Conservation (phyloP, 1,284 basidiomycete genomes). For the Fomitopsis palustris region DNA sequence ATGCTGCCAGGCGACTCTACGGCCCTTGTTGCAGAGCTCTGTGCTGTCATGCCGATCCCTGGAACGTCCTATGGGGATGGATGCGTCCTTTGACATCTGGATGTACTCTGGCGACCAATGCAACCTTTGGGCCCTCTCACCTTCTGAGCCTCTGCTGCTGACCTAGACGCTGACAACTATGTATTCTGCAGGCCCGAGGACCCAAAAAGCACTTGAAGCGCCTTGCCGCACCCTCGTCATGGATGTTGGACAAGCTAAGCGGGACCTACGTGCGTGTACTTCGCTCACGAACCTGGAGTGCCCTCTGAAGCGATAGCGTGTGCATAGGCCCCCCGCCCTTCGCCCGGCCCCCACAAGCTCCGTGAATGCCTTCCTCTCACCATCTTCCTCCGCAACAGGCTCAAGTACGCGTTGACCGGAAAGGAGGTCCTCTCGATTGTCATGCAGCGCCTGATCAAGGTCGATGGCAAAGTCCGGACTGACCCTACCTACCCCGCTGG, state of each 20-base stretch:
- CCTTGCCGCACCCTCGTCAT: constrained; percentile 94
- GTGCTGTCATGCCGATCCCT: constrained; percentile 14
- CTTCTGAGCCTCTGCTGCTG: not conserved
- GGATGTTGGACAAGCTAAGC: constrained; percentile 99
- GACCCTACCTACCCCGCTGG: constrained; percentile 97
- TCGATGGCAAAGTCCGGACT: constrained; percentile 98
- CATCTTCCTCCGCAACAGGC: constrained; percentile 97
- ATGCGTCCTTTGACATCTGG: constrained; percentile 26
- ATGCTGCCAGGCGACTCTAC: constrained; percentile 15
- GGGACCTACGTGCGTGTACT: constrained; percentile 85
- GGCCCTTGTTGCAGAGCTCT: constrained; percentile 14
- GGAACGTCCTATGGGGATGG: constrained; percentile 23
- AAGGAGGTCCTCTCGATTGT: constrained; percentile 96
- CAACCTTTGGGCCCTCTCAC: constrained; percentile 8
- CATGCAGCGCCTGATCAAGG: constrained; percentile 96
- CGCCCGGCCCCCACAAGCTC: constrained; percentile 98
- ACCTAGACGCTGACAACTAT: constrained; percentile 13
- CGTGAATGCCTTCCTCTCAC: constrained; percentile 94
- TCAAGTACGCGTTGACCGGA: constrained; percentile 98
- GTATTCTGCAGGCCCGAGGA: constrained; percentile 77
- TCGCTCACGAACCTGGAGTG: not conserved
- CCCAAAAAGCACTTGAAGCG: constrained; percentile 99
- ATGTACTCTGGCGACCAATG: constrained; percentile 25
- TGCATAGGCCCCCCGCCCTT: constrained; percentile 86
- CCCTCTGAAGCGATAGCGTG: not conserved